Conservation (phyloP, 1,284 basidiomycete species). For the Apiotrichum laibachii region DNA sequence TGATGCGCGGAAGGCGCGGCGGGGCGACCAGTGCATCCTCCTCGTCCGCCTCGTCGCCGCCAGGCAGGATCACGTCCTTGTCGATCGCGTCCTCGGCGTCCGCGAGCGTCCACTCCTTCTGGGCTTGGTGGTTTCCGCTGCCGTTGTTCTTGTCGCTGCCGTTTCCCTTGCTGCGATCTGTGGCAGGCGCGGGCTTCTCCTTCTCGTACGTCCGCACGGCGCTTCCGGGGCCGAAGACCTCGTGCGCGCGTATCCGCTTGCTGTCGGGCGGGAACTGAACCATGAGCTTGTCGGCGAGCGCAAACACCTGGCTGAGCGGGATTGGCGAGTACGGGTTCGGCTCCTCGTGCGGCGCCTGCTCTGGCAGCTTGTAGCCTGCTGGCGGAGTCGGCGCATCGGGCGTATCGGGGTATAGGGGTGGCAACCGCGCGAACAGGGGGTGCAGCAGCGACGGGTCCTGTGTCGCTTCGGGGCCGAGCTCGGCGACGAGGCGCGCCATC, state of each 20-base stretch:
- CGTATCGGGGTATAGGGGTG: constrained; percentile 58
- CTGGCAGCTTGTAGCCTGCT: constrained; percentile 1
- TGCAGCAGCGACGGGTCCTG: constrained; percentile 59
- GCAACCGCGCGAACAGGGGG: constrained; percentile 69
- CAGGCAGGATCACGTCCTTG: constrained; percentile 18
- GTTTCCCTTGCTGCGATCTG: too few relatives aligned
- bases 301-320: constrained; percentile 41
- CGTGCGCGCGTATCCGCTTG: constrained; percentile 32
- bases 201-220: constrained; percentile 41
- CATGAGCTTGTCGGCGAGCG: constrained; percentile 40
- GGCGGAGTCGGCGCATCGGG: constrained; percentile 23
- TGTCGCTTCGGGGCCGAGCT: constrained; percentile 36
- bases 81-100: constrained; percentile 23
- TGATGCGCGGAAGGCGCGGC: not conserved
- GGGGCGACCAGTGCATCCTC: constrained; percentile 12
- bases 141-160: too few relatives aligned
- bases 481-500: constrained; percentile 36
- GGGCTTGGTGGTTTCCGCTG: constrained; percentile 5
- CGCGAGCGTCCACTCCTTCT: constrained; percentile 16
- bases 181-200: constrained; percentile 10
- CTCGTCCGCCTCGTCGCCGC: constrained; percentile 21
- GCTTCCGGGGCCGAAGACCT: constrained; percentile 45
- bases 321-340: constrained; percentile 44
- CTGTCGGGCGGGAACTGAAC: constrained; percentile 42
- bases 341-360: constrained; percentile 17